Evolutionary conservation across 352 stramenopile genomes (phyloP), one percentile per base, ranked within the genome.

Genomic region (Pythium sp.): DNA sequence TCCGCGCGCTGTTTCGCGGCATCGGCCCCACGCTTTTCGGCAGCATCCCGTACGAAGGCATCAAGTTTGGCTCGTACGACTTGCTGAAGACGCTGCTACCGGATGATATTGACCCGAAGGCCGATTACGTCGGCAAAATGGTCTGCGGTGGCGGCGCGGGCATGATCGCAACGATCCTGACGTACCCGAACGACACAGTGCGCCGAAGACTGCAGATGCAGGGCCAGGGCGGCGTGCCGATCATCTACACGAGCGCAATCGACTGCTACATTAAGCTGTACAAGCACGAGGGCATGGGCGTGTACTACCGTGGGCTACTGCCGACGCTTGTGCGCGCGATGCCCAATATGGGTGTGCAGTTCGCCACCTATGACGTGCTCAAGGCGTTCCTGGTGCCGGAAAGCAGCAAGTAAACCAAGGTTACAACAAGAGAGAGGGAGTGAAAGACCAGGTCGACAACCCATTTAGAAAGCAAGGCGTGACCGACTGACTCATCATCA

Each of bases 101-200:
- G 0, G 69, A 79, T n/a, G 80, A 84, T 28, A 81, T 87, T 20
- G 81, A 92, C 69, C 78, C 75, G 2, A 85, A 86, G 59, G 73
- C 77, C 0, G 72, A 84, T 46, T 92, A 91, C 62, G 62, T 66
- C 1, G 80, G 79, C 43, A 94, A 90, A 62, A 81, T 97, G 36
- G 36, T 94, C 38, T 91, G 84, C 58, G 89, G 90, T 38, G 89
- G 89, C 30, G 78, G 83, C 14, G 88, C 90, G 1, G 90, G 90
- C 47, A 87, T 97, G 67, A 79, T 92, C 60, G 90, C 90, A 28
- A 94, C 90, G 47, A 80, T 94, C 58, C 77, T 97, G 67, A 96
- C 88, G 68, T 97, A 97, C 69, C 89, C 90, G 54, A 94, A 94
- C 73, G 90, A 97, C 73, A 97, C 90, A 20, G 82, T 97, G 59